These are phyloP conservation scores for Aphanomyces cochlioides DNA, from an alignment of 352 stramenopile genomes.

Conservation along the genomic window DNA sequence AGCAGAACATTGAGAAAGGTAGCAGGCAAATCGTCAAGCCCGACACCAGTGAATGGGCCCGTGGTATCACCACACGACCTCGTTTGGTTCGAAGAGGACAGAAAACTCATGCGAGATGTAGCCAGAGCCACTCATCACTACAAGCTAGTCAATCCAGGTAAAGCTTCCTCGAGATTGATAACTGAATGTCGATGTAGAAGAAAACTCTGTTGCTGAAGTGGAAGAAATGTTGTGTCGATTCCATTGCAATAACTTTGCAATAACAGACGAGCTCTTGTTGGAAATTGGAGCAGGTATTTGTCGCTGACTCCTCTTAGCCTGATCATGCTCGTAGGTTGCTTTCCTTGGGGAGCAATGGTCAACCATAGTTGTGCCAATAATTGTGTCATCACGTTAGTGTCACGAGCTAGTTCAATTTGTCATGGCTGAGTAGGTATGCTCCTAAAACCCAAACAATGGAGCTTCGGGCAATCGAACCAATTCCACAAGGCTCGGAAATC, in stretches of 20 bases:
- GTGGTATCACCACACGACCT: constrained; percentile 34
- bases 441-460: constrained; percentile 44
- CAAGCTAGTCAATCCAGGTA: constrained; percentile 39
- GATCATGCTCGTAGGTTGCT: constrained; percentile 37
- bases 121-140: constrained; percentile 44
- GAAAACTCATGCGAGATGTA: constrained; percentile 43
- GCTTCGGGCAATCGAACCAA: constrained; percentile 51
- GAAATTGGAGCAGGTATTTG: constrained; percentile 43
- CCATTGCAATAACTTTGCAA: constrained; percentile 75
- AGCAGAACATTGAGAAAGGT: constrained; percentile 27
- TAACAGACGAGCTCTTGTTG: constrained; percentile 59
- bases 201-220: constrained; percentile 38
- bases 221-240: constrained; percentile 69
- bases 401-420: not conserved
- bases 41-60: too few species aligned
- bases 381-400: constrained; percentile 56
- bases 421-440: constrained; percentile 38
- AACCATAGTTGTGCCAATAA: constrained; percentile 76
- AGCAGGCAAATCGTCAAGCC: constrained; percentile 34
- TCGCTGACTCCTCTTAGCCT: too few species aligned
- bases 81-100: constrained; percentile 56
- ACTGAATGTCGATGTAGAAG: not conserved
- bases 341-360: constrained; percentile 61
- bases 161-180: constrained; percentile 39
- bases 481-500: constrained; percentile 51